Base-by-base conservation (phyloP, 2,329 filamentous ascomycete species). In the Diaporthe citriasiana region DNA sequence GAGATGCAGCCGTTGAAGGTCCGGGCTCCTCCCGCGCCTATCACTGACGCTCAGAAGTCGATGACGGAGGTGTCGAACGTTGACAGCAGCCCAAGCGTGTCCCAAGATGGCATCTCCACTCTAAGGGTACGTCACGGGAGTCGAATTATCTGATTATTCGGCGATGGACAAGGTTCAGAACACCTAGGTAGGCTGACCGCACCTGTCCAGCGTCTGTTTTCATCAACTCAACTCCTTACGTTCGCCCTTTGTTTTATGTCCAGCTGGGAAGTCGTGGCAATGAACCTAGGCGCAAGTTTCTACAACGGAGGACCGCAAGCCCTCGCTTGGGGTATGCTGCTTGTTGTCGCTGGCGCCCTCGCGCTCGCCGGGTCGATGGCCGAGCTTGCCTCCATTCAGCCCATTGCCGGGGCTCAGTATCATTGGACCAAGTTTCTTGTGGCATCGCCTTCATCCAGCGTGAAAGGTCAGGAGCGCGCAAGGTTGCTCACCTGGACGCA, bases 361-460 rank as follows among this genome's bases (percentile, higher is more conserved):
- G 76, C 77, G 2, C 81, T 82, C 55, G 78, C 80, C 22, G 78
- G 77, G 7, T 84, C 83, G 1, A 77, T 85, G 59, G 83, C 81
- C 6, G 84, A 85, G 73, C 77, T 85, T 78, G 81, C 81, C 3
- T 84, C 84, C 0, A 83, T 85, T 73, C 79, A 81, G 30, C 83
- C 83, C 2, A 80, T 84, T 50, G 83, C 83, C 0, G 84, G 83
- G 15, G 84, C 83, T 3, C 84, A 85, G 75, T 85, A 85, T 73
- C 83, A 84, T 75, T 85, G 83, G 84, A 85, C 83, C 5, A 79
- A 80, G 30, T 56, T 57, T 13, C 42, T 71, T 3, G 33, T 50
- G 12, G 40, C 53, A 22, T 35, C 60, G 3, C 25, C 59, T 10
- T 66, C 60, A 2, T 66, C 30, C 15, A 51, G 22, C 0, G 60